A percentile compares a stretch with the other conserved stretches of the same genome.
These are phyloP conservation scores for Metarhizium brunneum DNA, from an alignment of 2,329 filamentous ascomycete genomes.

Conservation along the genomic window DNA sequence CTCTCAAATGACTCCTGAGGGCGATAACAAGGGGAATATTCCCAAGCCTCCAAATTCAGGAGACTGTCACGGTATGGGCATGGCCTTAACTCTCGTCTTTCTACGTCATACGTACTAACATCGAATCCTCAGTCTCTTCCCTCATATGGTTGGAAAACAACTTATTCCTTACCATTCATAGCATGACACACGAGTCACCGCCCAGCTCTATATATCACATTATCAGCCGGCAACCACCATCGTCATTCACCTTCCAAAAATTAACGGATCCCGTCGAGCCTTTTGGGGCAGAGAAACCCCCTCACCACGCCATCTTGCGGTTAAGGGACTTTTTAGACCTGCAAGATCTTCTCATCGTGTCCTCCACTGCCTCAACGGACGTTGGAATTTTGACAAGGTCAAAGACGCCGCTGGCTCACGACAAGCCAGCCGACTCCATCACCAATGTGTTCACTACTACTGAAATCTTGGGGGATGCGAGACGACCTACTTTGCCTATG, in stretches of 20 bases:
- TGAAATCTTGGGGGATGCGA: conserved; percentile 62
- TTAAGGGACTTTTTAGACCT: conserved; percentile 73
- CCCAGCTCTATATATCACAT: conserved; percentile 69
- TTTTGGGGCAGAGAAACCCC: conserved; percentile 55
- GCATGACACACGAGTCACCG: conserved; percentile 47
- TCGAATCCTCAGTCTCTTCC: conserved; percentile 51
- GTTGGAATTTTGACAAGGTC: conserved; percentile 71
- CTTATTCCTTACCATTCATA: conserved; percentile 73
- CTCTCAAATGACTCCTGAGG: conserved; percentile 75
- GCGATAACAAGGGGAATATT: conserved; percentile 66
- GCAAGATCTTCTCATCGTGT: conserved; percentile 71
- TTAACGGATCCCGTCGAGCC: conserved; percentile 66
- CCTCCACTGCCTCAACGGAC: conserved; percentile 72
- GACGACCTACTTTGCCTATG: conserved; percentile 67
- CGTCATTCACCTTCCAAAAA: conserved; percentile 61
- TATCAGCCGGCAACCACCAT: conserved; percentile 55
- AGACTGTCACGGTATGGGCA: conserved; percentile 54
- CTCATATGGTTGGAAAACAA: conserved; percentile 85
- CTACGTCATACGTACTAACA: conserved; percentile 9
- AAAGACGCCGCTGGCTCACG: conserved; percentile 53
- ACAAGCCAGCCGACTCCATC: conserved; percentile 49
- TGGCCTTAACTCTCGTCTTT: neutral
- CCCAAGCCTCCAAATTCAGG: conserved; percentile 63
- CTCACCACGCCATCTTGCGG: conserved; percentile 70
- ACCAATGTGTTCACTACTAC: conserved; percentile 65